A percentile compares a stretch with the other conserved stretches of the same genome.
Evolutionary conservation across 2,329 filamentous ascomycete genomes (phyloP).

Genomic region (Colletotrichum salicis): DNA sequence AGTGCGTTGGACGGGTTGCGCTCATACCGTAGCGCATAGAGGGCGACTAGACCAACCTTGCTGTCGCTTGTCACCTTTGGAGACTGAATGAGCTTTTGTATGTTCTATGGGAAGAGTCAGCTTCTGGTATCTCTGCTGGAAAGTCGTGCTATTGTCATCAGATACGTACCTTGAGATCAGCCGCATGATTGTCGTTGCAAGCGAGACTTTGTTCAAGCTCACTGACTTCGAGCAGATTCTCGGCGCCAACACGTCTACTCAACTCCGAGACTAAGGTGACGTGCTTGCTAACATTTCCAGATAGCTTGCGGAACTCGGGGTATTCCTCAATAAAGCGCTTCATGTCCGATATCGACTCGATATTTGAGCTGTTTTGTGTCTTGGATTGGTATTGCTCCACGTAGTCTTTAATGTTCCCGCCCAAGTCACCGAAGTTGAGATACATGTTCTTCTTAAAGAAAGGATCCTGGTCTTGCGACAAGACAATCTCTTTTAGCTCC

Average conservation of each 20-base stretch:
- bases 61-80: slow-evolving; percentile 80
- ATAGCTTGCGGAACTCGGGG: slow-evolving; percentile 95
- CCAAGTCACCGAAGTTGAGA: slow-evolving; percentile 94
- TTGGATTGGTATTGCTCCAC: slow-evolving; percentile 98
- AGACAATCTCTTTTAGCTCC: slow-evolving; percentile 91
- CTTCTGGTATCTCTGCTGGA: background rate
- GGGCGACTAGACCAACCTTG: slow-evolving; percentile 88
- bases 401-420: slow-evolving; percentile 97
- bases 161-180: slow-evolving; percentile 81
- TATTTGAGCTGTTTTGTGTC: slow-evolving; percentile 94
- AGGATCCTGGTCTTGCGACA: slow-evolving; percentile 96
- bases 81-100: slow-evolving; percentile 88
- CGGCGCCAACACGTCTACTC: slow-evolving; percentile 84
- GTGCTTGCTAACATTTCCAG: slow-evolving; percentile 98
- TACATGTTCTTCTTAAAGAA: slow-evolving; percentile 99
- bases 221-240: slow-evolving; percentile 93
- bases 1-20: slow-evolving; percentile 87
- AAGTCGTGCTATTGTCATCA: background rate
- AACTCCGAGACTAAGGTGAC: slow-evolving; percentile 95
- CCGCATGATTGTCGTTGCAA: slow-evolving; percentile 93
- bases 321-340: slow-evolving; percentile 99
- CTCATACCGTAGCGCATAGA: slow-evolving; percentile 95
- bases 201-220: slow-evolving; percentile 96
- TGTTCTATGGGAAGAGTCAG: slow-evolving; percentile 60
- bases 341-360: slow-evolving; percentile 98